phyloP scores from a whole-genome alignment of 495 filamentous ascomycete genomes.

The Stereocaulon alpinum region DNA sequence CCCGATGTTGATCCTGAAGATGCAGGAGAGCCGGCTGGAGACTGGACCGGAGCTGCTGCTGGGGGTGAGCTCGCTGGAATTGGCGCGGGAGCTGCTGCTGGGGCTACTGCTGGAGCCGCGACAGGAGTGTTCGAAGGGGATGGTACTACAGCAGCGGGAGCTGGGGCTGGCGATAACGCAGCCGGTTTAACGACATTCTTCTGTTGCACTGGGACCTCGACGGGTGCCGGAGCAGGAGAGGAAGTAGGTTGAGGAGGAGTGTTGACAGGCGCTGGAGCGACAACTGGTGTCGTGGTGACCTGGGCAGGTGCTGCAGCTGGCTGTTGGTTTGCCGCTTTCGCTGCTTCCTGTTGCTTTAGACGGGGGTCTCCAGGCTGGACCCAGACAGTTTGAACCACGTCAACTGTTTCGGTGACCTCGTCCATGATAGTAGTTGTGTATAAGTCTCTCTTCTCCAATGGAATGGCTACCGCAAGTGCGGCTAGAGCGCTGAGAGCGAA shows the following conservation, averaged over 20 bases:
- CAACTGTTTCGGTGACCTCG: constrained; percentile 28
- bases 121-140: neutral
- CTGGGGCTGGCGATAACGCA: constrained; percentile 6
- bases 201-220: constrained; percentile 14
- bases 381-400: constrained; percentile 29
- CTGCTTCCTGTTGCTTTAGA: constrained; percentile 1
- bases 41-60: neutral
- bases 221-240: constrained; percentile 10
- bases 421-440: constrained; percentile 29
- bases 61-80: too few relatives aligned
- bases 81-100: constrained; percentile 4
- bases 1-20: constrained; percentile 3
- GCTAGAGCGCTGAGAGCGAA: constrained; percentile 23
- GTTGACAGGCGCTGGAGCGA: neutral
- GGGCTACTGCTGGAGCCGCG: neutral
- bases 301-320: neutral
- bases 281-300: constrained; percentile 1
- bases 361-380: constrained; percentile 5
- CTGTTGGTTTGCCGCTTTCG: neutral
- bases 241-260: constrained; percentile 1
- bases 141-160: constrained; percentile 9
- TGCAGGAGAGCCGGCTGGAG: constrained; percentile 1
- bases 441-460: constrained; percentile 20
- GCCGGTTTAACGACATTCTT: neutral
- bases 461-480: constrained; percentile 27